A percentile compares a stretch with the other conserved stretches of the same genome.
Evolutionary conservation across 1,284 basidiomycete species (phyloP).

Genomic region (Fomitopsis schrenkii): DNA sequence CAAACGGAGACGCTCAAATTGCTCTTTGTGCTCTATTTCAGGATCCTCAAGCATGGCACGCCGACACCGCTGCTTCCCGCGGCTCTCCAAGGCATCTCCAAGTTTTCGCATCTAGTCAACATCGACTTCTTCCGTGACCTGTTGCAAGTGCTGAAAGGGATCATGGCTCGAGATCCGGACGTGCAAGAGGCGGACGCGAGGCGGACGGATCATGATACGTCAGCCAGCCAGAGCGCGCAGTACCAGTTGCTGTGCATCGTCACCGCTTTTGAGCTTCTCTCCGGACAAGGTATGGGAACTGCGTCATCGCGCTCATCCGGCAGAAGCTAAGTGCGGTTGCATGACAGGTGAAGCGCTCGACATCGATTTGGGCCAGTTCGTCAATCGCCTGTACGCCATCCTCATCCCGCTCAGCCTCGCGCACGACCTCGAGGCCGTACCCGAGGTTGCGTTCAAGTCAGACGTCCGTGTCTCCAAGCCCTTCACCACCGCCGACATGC

Average conservation of each 20-base stretch:
- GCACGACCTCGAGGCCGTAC: constrained; percentile 43
- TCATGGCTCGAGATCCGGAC: constrained; percentile 52
- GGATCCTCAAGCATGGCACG: constrained; percentile 87
- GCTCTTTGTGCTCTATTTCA: constrained; percentile 96
- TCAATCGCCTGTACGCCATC: constrained; percentile 71
- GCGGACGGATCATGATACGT: constrained; percentile 36
- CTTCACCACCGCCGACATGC: constrained; percentile 58
- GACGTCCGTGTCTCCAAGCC: constrained; percentile 25
- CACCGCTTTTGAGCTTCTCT: constrained; percentile 94
- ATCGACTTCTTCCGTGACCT: constrained; percentile 99
- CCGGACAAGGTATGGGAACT: constrained; percentile 76
- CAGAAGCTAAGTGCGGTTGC: constrained; percentile 1
- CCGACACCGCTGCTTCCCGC: constrained; percentile 82
- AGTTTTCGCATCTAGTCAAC: constrained; percentile 95
- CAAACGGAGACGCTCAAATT: constrained; percentile 99
- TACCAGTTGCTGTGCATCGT: constrained; percentile 85
- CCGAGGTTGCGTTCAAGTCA: constrained; percentile 17
- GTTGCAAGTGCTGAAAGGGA: constrained; percentile 79
- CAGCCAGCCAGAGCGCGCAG: constrained; percentile 34
- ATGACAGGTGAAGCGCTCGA: constrained; percentile 86
- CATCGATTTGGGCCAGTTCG: constrained; percentile 91
- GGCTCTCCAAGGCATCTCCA: constrained; percentile 88
- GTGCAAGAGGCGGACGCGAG: constrained; percentile 30
- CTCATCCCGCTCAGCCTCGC: constrained; percentile 58
- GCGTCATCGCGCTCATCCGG: background rate